A percentile compares a stretch with the other conserved stretches of the same genome.
Conservation (phyloP, 371 early-diverging fungal genomes). For the Capillidium rhysosporum region DNA sequence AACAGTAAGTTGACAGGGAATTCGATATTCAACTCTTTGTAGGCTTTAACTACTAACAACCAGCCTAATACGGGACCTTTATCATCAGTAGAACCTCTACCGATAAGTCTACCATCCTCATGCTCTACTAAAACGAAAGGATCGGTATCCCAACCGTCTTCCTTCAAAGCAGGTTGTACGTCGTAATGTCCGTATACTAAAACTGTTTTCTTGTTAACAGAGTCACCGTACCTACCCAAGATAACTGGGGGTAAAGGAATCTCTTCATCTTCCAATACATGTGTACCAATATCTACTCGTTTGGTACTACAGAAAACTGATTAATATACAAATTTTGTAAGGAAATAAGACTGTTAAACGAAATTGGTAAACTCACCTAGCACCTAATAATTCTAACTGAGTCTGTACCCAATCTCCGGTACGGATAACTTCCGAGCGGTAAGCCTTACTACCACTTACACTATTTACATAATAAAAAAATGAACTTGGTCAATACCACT, state of each 20-base stretch:
- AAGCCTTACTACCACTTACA: constrained; percentile 54
- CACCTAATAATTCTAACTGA: constrained; percentile 56
- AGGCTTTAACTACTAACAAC: constrained; percentile 85
- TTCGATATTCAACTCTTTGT: constrained; percentile 71
- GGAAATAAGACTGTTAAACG: background rate
- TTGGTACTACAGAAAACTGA: too few species aligned
- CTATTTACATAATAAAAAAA: constrained; percentile 16
- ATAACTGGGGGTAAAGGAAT: constrained; percentile 82
- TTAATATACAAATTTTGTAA: background rate
- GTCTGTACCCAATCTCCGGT: constrained; percentile 78
- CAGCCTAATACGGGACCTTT: constrained; percentile 89
- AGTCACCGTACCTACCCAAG: constrained; percentile 73
- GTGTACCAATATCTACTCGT: constrained; percentile 59
- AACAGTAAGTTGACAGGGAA: constrained; percentile 85
- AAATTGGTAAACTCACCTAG: constrained; percentile 17
- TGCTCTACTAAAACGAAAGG: constrained; percentile 78
- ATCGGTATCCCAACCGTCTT: constrained; percentile 91
- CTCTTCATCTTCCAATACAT: constrained; percentile 52
- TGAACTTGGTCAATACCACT: constrained; percentile 3
- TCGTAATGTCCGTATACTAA: constrained; percentile 91
- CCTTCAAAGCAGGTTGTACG: constrained; percentile 84
- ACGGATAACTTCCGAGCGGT: constrained; percentile 66
- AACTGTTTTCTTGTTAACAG: constrained; percentile 82
- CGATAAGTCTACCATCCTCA: constrained; percentile 61
- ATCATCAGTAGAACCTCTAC: constrained; percentile 88